Evolutionary conservation across 169 alveolate species (phyloP), one percentile per base, ranked within the genome.

Genomic region (Cryptosporidium xiaoi): DNA sequence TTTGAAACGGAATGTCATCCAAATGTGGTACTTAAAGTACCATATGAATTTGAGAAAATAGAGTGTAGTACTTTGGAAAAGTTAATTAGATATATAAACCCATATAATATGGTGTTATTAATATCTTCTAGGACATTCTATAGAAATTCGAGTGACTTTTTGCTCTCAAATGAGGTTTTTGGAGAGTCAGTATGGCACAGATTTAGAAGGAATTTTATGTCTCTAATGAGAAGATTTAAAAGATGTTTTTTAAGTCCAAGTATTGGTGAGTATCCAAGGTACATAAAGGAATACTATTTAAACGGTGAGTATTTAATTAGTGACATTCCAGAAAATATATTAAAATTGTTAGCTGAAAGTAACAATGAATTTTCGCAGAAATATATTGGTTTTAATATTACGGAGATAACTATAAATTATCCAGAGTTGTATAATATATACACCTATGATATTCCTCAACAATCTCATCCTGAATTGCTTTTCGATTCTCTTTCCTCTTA

Each of bases 141-240:
- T 8, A 67, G 82, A 51, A 67, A 67, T 44, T 67, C 82, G 18
- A 44, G 44, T 15, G 82, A 67, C 82, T 67, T 67, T 67, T 50
- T 67, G 51, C 56, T 67, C 12, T 67, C 82, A 15, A 67, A 64
- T 50, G 50, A 67, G 20, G 44, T 50, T 16, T 67, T 50, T 24
- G 82, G 82, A 6, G 82, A 67, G 56, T 67, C 82, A 18, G 82
- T 58, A 12, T 67, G 82, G 82, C 48, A 10, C 12, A 15, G 65
- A 44, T 67, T 67, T 48, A n/a, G 56, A n/a, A 67, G 82, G 20
- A 48, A 18, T 10, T 48, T 67, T n/a, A 48, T 50, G 65, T 67
- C 82, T 8, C 18, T 67, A 3, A 5, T 67, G 24, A 67, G 82
- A 67, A 67, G 31, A 67, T 24, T 40, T 6, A 40, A 8, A 40